Conservation (phyloP, 1,284 basidiomycete species). For the Phellinidium pouzarii region DNA sequence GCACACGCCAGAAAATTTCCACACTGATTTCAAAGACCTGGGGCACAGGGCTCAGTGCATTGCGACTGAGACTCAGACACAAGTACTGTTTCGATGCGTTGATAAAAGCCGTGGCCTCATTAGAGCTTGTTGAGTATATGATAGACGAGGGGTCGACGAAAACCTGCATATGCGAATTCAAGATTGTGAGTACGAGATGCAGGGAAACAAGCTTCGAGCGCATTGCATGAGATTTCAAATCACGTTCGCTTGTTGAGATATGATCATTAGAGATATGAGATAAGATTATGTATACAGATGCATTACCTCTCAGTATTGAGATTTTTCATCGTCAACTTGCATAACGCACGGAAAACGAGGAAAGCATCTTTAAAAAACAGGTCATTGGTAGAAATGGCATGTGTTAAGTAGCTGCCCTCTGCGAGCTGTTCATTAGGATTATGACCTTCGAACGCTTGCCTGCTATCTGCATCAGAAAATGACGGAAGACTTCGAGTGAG, state of each 20-base stretch:
- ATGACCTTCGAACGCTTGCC: conserved; percentile 25
- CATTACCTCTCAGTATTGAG: conserved; percentile 83
- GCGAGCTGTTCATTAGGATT: conserved; percentile 28
- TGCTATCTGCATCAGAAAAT: conserved; percentile 1
- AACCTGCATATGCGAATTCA: conserved; percentile 85
- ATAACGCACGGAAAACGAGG: conserved; percentile 90
- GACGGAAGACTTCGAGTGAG: neutral
- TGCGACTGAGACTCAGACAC: conserved; percentile 88
- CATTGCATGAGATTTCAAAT: conserved; percentile 92
- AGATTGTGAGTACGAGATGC: conserved; percentile 87
- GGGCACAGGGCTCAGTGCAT: conserved; percentile 91
- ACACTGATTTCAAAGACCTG: conserved; percentile 98
- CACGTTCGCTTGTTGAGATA: conserved; percentile 63
- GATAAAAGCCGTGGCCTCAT: conserved; percentile 83
- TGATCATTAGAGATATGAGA: conserved; percentile 1
- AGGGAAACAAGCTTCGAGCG: conserved; percentile 90
- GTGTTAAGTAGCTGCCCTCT: conserved; percentile 23
- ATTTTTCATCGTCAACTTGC: conserved; percentile 97
- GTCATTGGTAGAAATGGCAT: conserved; percentile 58
- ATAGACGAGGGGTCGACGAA: conserved; percentile 82
- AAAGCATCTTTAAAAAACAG: conserved; percentile 95
- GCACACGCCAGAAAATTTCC: conserved; percentile 97
- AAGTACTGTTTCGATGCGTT: conserved; percentile 94
- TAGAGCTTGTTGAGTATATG: conserved; percentile 81
- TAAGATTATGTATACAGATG: neutral